Base-by-base conservation (phyloP, 257 asterid genomes). In the Ehretia macrophylla region DNA sequence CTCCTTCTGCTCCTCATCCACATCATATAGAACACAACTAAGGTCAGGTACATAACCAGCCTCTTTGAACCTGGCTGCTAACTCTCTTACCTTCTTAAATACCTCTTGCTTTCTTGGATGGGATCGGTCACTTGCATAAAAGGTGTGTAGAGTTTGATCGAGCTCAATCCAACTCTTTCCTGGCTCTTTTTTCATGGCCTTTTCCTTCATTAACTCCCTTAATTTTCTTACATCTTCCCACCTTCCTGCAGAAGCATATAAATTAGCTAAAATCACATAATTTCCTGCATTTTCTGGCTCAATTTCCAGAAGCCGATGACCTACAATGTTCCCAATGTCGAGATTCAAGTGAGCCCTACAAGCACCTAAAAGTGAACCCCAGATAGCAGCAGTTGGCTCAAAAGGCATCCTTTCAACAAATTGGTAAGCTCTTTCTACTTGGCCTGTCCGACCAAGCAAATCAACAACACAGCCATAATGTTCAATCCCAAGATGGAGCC, bases 401-500 rank as follows among this genome's bases (percentile, higher is more conserved):
- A 84, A 67, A 52, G 94, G 88, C 96, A 91, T 82, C 68, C 71
- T 73, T 64, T 75, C 64, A 63, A 91, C 68, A 79, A 91, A 84
- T 63, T 71, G 72, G 56, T 85, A 58, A 40, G 96, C 98, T 59
- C 70, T 81, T 51, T 75, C 85, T 51, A 91, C 74, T 70, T 80
- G 86, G 18, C 95, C 95, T 19, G 90, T 82, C 17, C 96, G 92
- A 35, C 94, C 94, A 4, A 91, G 92, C 68, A 88, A 64, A 77
- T 91, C 98, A 22, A 91, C 88, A 14, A 91, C 83, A 58, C 98
- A 91, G 8, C 96, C 95, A n/a, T 76, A 88, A 69, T 85, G 98
- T 82, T 91, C 96, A 40, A 85, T 62, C 32, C 82, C 82, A 55
- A 86, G 78, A 49, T 66, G 77, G 50, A 60, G 10, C 48, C 74